These are phyloP conservation scores for Podaxis mareebaensis DNA, from an alignment of 768 basidiomycete species.

Conservation along the genomic window DNA sequence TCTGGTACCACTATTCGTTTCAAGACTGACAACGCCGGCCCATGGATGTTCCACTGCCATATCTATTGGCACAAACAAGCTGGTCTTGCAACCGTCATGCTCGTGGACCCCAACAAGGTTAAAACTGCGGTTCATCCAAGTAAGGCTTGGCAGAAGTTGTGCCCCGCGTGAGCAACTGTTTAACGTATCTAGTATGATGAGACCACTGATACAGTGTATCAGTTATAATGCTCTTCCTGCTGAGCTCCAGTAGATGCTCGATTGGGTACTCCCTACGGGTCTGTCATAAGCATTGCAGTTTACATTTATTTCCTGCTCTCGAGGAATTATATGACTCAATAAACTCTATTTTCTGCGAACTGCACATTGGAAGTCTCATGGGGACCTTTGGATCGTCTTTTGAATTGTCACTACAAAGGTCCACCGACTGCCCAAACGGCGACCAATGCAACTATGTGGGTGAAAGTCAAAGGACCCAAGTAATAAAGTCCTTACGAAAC, in stretches of 20 bases:
- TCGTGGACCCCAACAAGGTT: conserved; percentile 12
- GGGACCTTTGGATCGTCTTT: too few species aligned
- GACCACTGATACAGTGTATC: background rate
- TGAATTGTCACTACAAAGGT: too few species aligned
- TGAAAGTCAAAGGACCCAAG: too few species aligned
- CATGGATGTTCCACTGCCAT: conserved; percentile 25
- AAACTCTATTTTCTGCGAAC: too few species aligned
- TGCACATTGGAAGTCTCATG: too few species aligned
- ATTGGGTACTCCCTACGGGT: too few species aligned
- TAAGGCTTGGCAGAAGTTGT: conserved; percentile 16
- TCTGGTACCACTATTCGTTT: conserved; percentile 23
- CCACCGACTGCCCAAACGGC: too few species aligned
- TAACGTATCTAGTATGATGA: background rate
- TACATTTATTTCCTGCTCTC: too few species aligned
- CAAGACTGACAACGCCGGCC: conserved; percentile 19
- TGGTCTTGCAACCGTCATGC: conserved; percentile 20
- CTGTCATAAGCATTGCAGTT: too few species aligned
- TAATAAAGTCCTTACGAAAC: background rate
- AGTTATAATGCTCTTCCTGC: conserved; percentile 2
- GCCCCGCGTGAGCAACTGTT: conserved; percentile 18
- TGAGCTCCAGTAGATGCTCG: background rate
- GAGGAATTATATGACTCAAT: too few species aligned
- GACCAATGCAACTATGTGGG: too few species aligned
- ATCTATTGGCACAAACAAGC: conserved; percentile 19
- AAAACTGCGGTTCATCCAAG: conserved; percentile 9